Conservation (phyloP, 106 monocot genomes). For the Xerophyta viscosa region DNA sequence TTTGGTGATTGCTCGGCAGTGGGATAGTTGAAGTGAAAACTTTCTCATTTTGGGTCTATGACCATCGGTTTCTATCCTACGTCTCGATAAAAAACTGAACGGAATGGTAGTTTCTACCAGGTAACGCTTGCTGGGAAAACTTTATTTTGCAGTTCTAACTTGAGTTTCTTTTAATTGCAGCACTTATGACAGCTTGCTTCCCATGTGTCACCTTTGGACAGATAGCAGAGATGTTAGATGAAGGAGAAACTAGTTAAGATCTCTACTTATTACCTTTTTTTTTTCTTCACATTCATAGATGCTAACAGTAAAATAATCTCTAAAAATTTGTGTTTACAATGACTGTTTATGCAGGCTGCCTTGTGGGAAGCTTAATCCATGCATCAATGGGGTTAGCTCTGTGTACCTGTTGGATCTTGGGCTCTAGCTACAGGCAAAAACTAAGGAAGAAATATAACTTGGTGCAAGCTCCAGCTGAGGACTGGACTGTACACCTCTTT, state of each 20-base stretch:
- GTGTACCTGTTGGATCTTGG: constrained; percentile 32
- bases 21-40: too few species aligned
- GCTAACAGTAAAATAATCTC: too few species aligned
- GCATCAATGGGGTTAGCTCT: constrained; percentile 33
- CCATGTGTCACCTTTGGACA: constrained; percentile 64
- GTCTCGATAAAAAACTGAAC: too few species aligned
- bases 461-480: constrained; percentile 49
- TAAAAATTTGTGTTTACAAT: too few species aligned
- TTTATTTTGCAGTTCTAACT: not conserved
- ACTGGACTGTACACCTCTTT: constrained; percentile 50
- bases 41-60: too few species aligned
- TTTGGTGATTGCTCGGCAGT: too few species aligned
- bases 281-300: too few species aligned
- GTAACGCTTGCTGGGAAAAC: too few species aligned
- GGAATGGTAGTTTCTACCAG: too few species aligned
- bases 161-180: constrained; percentile 4
- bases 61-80: too few species aligned
- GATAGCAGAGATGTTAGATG: constrained; percentile 53
- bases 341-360: constrained; percentile 21
- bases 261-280: too few species aligned
- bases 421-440: constrained; percentile 32
- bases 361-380: constrained; percentile 41
- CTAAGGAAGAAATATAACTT: constrained; percentile 41
- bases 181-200: constrained; percentile 46
- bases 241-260: constrained; percentile 47